Evolutionary conservation across 495 filamentous ascomycete genomes (phyloP).

Genomic region (Terfezia boudieri): DNA sequence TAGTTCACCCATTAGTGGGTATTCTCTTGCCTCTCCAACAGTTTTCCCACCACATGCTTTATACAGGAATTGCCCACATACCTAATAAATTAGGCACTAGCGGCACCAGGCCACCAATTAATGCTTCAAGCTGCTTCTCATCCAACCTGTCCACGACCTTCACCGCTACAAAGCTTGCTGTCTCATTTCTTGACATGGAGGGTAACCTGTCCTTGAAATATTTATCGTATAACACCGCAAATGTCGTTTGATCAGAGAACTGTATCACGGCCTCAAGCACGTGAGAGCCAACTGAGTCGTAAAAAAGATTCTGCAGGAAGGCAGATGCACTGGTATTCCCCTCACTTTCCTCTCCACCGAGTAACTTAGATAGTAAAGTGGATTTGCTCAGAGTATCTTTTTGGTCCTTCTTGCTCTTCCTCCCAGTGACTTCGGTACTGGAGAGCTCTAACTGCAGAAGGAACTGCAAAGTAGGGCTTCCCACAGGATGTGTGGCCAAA

Average conservation of each 20-base stretch:
- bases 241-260: slow-evolving; percentile 60
- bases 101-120: slow-evolving; percentile 42
- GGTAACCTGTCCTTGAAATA: slow-evolving; percentile 55
- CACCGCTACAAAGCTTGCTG: slow-evolving; percentile 65
- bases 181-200: slow-evolving; percentile 64
- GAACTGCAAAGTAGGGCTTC: slow-evolving; percentile 74
- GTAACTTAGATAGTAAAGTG: background rate
- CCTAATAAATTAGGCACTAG: slow-evolving; percentile 42
- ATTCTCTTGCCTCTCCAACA: too few relatives aligned
- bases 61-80: background rate
- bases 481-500: slow-evolving; percentile 65
- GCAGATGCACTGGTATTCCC: slow-evolving; percentile 9
- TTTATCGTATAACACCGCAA: slow-evolving; percentile 59
- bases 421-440: slow-evolving; percentile 25
- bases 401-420: slow-evolving; percentile 30
- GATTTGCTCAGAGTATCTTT: slow-evolving; percentile 8
- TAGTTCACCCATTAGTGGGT: too few relatives aligned
- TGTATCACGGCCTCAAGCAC: slow-evolving; percentile 67
- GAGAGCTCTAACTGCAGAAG: slow-evolving; percentile 64
- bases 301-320: slow-evolving; percentile 70
- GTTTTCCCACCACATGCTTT: too few relatives aligned
- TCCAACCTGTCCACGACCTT: slow-evolving; percentile 58
- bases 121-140: slow-evolving; percentile 56
- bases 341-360: background rate
- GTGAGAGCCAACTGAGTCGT: slow-evolving; percentile 72